Evolutionary conservation across 768 basidiomycete species (phyloP).

Genomic region (Collybia mongolica): DNA sequence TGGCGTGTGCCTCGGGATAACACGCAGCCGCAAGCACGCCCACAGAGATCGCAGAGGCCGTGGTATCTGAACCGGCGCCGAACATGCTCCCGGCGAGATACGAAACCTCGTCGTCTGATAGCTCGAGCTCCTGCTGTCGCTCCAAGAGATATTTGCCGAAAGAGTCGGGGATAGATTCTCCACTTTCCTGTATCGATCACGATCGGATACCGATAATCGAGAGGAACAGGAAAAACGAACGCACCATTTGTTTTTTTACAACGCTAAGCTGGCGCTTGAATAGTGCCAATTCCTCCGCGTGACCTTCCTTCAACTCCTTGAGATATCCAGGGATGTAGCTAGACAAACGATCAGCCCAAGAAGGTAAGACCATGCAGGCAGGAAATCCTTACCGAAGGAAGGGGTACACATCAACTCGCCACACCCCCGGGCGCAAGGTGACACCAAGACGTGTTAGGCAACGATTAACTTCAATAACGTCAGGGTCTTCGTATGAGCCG

Average conservation of each 20-base stretch:
- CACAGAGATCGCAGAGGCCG: conserved; percentile 56
- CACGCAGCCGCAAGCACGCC: conserved; percentile 57
- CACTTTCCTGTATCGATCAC: conserved; percentile 20
- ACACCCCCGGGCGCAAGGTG: conserved; percentile 40
- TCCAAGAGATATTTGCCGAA: conserved; percentile 62
- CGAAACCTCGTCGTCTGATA: conserved; percentile 56
- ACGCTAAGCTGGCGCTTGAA: conserved; percentile 52
- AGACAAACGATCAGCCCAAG: conserved; percentile 15
- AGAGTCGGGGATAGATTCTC: conserved; percentile 37
- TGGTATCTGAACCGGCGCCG: conserved; percentile 68
- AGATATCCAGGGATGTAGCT: conserved; percentile 63
- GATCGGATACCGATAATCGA: not conserved
- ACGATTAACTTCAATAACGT: conserved; percentile 43
- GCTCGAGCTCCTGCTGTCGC: conserved; percentile 49
- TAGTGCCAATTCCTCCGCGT: conserved; percentile 51
- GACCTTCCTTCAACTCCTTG: conserved; percentile 53
- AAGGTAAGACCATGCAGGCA: conserved; percentile 14
- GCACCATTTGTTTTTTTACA: conserved; percentile 22
- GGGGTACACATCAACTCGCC: conserved; percentile 48
- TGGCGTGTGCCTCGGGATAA: conserved; percentile 49
- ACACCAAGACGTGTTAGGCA: conserved; percentile 45
- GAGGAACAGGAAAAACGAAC: not conserved
- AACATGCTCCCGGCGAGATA: conserved; percentile 67
- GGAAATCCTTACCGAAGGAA: not conserved
- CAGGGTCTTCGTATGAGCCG: conserved; percentile 42